phyloP scores from a whole-genome alignment of 768 basidiomycete species.

The Mycena albidolilacea region DNA sequence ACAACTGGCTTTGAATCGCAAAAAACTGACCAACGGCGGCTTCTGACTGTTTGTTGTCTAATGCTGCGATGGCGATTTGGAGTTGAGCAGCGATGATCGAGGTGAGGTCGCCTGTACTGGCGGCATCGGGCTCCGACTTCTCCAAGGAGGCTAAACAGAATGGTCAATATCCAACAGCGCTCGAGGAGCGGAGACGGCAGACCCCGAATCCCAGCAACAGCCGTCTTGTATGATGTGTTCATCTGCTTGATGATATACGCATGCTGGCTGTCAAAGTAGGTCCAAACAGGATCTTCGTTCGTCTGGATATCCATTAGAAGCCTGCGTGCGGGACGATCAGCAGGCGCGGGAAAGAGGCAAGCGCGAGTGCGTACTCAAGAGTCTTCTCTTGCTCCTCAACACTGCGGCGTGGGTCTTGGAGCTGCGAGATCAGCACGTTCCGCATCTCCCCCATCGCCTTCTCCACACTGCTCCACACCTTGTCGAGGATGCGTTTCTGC shows the following conservation, averaged over 20 bases:
- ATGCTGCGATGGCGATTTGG: conserved; percentile 68
- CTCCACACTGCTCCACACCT: conserved; percentile 96
- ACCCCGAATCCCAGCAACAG: conserved; percentile 70
- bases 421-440: conserved; percentile 77
- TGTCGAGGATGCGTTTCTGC: conserved; percentile 94
- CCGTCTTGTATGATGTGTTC: conserved; percentile 70
- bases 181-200: conserved; percentile 23
- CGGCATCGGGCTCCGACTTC: conserved; percentile 53
- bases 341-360: conserved; percentile 1
- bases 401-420: conserved; percentile 84
- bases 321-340: conserved; percentile 63
- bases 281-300: conserved; percentile 94
- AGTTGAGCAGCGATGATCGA: conserved; percentile 69
- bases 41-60: conserved; percentile 79
- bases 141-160: conserved; percentile 61
- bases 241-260: conserved; percentile 86
- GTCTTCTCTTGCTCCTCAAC: conserved; percentile 98
- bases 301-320: conserved; percentile 90
- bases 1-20: background rate
- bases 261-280: conserved; percentile 95
- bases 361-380: conserved; percentile 78
- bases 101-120: conserved; percentile 56
- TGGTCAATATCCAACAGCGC: conserved; percentile 26
- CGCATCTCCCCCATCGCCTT: conserved; percentile 95
- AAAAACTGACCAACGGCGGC: conserved; percentile 65